Percentiles rank a stretch among this genome's conserved stretches.
Conservation (phyloP, 2,329 filamentous ascomycete genomes). For the Alternaria infectoria region DNA sequence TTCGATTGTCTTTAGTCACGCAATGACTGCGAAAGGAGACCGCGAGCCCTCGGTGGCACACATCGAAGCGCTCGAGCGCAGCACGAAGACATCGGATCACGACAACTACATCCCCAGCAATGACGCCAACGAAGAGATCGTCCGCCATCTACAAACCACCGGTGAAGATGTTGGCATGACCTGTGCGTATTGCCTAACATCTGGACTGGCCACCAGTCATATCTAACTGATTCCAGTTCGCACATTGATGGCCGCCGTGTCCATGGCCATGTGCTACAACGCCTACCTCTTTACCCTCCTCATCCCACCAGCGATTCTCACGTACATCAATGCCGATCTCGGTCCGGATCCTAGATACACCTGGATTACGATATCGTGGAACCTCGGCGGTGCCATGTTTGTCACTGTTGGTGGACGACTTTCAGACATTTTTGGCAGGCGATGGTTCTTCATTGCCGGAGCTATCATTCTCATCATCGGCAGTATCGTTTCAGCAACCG, state of each 20-base stretch:
- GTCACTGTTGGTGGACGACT: conserved; percentile 44
- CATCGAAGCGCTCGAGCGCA: conserved; percentile 26
- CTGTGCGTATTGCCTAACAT: conserved; percentile 4
- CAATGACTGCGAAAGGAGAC: conserved; percentile 8
- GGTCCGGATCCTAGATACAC: conserved; percentile 40
- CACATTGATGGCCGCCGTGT: conserved; percentile 32
- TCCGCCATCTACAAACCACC: conserved; percentile 35
- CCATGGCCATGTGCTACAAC: conserved; percentile 42
- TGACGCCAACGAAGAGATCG: conserved; percentile 37
- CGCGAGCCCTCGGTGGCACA: conserved; percentile 20
- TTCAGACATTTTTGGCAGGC: conserved; percentile 50
- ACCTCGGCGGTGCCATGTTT: conserved; percentile 41
- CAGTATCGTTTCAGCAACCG: conserved; percentile 50
- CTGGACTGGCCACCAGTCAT: not conserved
- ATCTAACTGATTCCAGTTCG: conserved; percentile 1
- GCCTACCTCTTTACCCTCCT: conserved; percentile 43
- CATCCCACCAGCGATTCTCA: conserved; percentile 41
- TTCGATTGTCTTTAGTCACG: not conserved
- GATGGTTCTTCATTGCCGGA: conserved; percentile 44
- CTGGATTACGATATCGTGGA: conserved; percentile 46
- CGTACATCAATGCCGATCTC: conserved; percentile 43
- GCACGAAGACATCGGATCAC: conserved; percentile 13
- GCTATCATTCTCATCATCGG: conserved; percentile 45
- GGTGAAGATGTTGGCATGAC: conserved; percentile 42
- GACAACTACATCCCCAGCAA: not conserved